These are phyloP conservation scores for Raphanus sativus DNA, from an alignment of 345 rosid species.

Conservation along the genomic window DNA sequence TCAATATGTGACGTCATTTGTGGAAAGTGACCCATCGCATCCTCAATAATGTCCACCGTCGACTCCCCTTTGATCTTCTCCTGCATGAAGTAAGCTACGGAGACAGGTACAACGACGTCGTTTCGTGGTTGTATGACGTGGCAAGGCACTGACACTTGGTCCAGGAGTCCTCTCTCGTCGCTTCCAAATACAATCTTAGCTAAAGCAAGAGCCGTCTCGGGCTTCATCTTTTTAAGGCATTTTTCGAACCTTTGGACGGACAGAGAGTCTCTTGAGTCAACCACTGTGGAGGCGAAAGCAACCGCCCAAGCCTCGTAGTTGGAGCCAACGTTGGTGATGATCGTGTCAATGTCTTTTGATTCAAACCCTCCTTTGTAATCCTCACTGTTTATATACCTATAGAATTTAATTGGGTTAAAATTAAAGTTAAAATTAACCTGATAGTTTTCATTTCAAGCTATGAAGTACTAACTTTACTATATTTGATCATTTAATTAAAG, in stretches of 20 bases:
- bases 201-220: constrained; percentile 54
- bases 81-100: constrained; percentile 64
- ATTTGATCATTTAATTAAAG: background rate
- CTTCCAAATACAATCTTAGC: constrained; percentile 60
- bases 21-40: constrained; percentile 63
- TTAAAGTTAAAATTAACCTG: constrained; percentile 1
- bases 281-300: constrained; percentile 44
- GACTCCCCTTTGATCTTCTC: constrained; percentile 57
- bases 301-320: constrained; percentile 53
- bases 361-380: constrained; percentile 67
- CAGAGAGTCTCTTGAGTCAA: constrained; percentile 46
- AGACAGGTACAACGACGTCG: constrained; percentile 55
- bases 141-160: constrained; percentile 55
- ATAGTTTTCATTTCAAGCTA: constrained; percentile 21
- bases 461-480: background rate
- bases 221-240: constrained; percentile 51
- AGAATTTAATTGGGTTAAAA: background rate
- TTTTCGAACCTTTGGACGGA: constrained; percentile 39
- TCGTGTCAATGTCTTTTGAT: constrained; percentile 38
- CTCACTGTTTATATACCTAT: constrained; percentile 57
- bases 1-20: constrained; percentile 65
- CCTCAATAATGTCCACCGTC: constrained; percentile 53
- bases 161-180: constrained; percentile 55
- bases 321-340: constrained; percentile 51
- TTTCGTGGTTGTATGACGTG: constrained; percentile 50